Base-by-base conservation (phyloP, 2,329 filamentous ascomycete species). In the Penicillium sp. region DNA sequence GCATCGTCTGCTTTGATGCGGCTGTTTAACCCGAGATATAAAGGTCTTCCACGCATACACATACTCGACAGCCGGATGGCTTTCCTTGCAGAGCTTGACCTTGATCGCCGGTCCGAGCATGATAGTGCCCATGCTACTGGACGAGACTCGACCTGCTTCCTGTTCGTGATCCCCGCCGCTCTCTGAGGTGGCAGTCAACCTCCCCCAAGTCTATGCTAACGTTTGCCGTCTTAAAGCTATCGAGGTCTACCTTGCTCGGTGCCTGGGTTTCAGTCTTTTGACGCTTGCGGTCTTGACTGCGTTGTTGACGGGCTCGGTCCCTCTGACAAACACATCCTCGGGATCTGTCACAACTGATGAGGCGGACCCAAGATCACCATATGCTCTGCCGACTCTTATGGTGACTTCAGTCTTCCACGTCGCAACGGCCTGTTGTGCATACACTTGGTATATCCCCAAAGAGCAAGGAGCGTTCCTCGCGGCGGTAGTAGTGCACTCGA, bases 241-340 rank as follows among this genome's bases (percentile, higher is more conserved):
- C 28, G 86, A 90, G 68, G 71, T 80, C 48, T 92, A 92, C 76
- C 84, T 91, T 66, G 82, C 82, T 44, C 85, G 87, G 37, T 81
- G 79, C 25, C 78, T 89, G 1, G 88, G 86, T 55, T 74, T 91
- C 49, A 74, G 82, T 27, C 78, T 89, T 39, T 73, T 90, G 20
- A 73, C 82, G 8, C 71, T 92, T 25, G 83, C 82, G 28, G 63
- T 83, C 6, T 70, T 87, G 10, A 78, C 79, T n/a, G 70, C 90
- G 32, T 75, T 88, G 31, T 77, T 91, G 27, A 87, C 86, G 0
- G 88, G 87, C 41, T 78, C 80, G 2, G 75, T 92, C 4, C 87
- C 88, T 0, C 69, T 90, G 10, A 78, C 76, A 0, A 78, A 79
- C n/a, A 66, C 72, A 20, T 63, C 76, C 20, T 53, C 59, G 1